These are phyloP conservation scores for Candida ficus DNA, from an alignment of 805 yeast species.

Conservation along the genomic window DNA sequence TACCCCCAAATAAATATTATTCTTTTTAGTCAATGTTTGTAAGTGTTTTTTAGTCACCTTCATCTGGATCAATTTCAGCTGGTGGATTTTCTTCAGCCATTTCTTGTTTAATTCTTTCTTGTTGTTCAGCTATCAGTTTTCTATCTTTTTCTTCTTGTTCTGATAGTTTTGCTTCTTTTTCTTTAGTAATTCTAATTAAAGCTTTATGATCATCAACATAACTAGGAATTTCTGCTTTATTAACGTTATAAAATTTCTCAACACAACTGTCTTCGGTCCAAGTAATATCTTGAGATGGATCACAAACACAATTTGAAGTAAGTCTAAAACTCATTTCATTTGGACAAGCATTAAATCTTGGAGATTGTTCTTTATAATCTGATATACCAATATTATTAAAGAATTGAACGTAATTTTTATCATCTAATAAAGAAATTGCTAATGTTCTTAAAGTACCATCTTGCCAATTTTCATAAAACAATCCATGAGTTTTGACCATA, in stretches of 20 bases:
- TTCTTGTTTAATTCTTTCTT: too few relatives aligned
- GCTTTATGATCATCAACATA: constrained; percentile 6
- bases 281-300: constrained; percentile 65
- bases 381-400: constrained; percentile 76
- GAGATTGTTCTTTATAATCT: constrained; percentile 32
- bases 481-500: constrained; percentile 70
- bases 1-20: too few relatives aligned
- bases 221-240: constrained; percentile 12
- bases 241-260: constrained; percentile 44
- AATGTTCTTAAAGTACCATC: constrained; percentile 86
- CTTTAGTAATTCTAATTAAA: too few relatives aligned
- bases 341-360: constrained; percentile 55
- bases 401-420: constrained; percentile 60
- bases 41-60: too few relatives aligned
- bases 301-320: constrained; percentile 66
- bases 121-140: constrained; percentile 7
- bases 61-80: too few relatives aligned
- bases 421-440: constrained; percentile 70
- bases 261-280: constrained; percentile 60
- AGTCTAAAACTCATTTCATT: constrained; percentile 52
- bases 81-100: too few relatives aligned
- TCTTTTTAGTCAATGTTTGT: too few relatives aligned
- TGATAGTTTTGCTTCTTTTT: too few relatives aligned
- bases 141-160: constrained; percentile 8
- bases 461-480: constrained; percentile 90